Conservation (phyloP, 2,329 filamentous ascomycete genomes). For the Curvularia hawaiiensis region DNA sequence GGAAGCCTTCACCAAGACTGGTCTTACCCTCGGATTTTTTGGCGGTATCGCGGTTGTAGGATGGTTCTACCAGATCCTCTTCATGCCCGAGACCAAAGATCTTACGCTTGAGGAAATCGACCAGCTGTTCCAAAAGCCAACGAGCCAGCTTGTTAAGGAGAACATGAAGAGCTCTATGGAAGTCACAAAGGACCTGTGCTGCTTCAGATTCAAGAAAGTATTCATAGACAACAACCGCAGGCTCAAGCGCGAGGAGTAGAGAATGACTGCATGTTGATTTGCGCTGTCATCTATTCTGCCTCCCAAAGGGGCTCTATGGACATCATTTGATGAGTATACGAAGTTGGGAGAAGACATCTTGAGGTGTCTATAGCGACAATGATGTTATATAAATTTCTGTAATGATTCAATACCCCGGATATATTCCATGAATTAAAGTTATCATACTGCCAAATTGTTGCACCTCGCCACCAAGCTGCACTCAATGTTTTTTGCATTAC, state of each 20-base stretch:
- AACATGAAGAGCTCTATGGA: constrained; percentile 51
- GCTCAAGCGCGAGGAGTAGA: constrained; percentile 14
- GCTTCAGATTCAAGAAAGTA: constrained; percentile 55
- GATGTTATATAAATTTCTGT: not conserved
- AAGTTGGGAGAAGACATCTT: not conserved
- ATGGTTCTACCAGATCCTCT: constrained; percentile 74
- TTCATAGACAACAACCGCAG: constrained; percentile 48
- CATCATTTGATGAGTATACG: not conserved
- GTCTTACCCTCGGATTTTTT: constrained; percentile 72
- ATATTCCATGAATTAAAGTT: not conserved
- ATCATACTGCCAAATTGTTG: not conserved
- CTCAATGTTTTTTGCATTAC: not conserved
- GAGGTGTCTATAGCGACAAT: not conserved
- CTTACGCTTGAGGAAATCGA: constrained; percentile 74
- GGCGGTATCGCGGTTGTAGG: constrained; percentile 73
- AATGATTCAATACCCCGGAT: constrained; percentile 3
- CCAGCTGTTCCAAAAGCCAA: constrained; percentile 67
- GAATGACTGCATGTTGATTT: not conserved
- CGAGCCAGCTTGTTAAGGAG: constrained; percentile 61
- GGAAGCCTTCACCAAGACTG: constrained; percentile 67
- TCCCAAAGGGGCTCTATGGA: not conserved
- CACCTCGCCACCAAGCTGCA: not conserved
- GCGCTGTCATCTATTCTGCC: not conserved
- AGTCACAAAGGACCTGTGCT: constrained; percentile 53
- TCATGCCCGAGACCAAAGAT: constrained; percentile 78